Evolutionary conservation across 306 rosid genomes (phyloP), one percentile per base, ranked within the genome.

Genomic region (Casuarina cunninghamiana): DNA sequence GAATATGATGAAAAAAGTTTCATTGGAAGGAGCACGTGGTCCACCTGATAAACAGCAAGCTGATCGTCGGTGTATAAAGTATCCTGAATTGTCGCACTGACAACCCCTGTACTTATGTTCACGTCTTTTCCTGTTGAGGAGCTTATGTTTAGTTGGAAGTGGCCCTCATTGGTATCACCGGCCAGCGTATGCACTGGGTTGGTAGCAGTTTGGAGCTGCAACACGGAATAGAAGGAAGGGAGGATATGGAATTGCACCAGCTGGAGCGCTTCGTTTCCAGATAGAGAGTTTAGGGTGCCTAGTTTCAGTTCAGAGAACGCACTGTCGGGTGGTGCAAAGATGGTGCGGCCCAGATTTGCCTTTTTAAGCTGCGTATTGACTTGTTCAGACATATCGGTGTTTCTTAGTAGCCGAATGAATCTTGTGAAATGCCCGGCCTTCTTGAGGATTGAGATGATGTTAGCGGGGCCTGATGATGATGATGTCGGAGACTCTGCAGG

Each of bases 391-490:
- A 81, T 79, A 46, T 85, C 89, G 4, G 98, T 83, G 51, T 86
- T 85, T 83, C 78, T 90, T 38, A 93, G 89, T 0, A 95, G 87
- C 76, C 90, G 91, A 1, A 90, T 83, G 73, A 95, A 81, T 32
- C 97, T 95, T 32, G 96, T 85, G 93, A 87, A 95, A 10, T 95
- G 98, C 2, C 98, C 97, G 53, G 90, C 97, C 49, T 95, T 95
- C 37, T 95, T 90, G 2, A 95, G 98, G 10, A 95, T 78, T 8
- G 86, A 60, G 13, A 93, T 89, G 72, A 95, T 84, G 80, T 95
- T 84, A 12, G 82, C 76, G 9, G 94, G 94, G 5, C 90, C 91
- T 54, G 97, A 69, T 77, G 96, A 83, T 13, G 84, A 11, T 19
- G 63, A 11, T 5, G 68, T n/a, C 1, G 71, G 71, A 39, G 71